Evolutionary conservation across 495 filamentous ascomycete species (phyloP).

Genomic region (Neurospora sp.): DNA sequence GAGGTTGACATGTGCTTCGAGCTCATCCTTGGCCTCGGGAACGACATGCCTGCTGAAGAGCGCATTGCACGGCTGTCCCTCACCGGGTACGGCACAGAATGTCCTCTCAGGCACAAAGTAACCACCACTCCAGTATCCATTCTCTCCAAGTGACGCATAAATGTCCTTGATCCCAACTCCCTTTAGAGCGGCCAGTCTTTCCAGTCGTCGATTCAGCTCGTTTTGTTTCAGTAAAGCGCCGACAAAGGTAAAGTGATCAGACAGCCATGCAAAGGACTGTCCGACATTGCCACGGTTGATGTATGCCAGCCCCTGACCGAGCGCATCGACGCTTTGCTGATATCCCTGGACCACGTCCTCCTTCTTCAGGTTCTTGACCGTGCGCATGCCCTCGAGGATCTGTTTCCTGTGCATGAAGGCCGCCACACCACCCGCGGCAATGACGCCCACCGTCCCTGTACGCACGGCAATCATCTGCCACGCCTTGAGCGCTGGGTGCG

Average conservation of each 20-base stretch:
- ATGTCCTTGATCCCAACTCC: slow-evolving; percentile 26
- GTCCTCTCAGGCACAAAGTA: slow-evolving; percentile 44
- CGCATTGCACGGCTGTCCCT: slow-evolving; percentile 20
- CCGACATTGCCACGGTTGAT: slow-evolving; percentile 39
- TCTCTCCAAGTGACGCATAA: slow-evolving; percentile 37
- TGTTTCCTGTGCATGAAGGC: slow-evolving; percentile 71
- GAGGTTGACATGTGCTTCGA: slow-evolving; percentile 74
- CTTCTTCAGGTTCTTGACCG: slow-evolving; percentile 26
- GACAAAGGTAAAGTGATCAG: slow-evolving; percentile 39
- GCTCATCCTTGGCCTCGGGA: slow-evolving; percentile 65
- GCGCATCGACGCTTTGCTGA: slow-evolving; percentile 31
- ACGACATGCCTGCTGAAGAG: slow-evolving; percentile 57
- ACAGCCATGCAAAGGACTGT: slow-evolving; percentile 34
- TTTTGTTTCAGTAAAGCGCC: slow-evolving; percentile 33
- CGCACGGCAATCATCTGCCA: slow-evolving; percentile 83
- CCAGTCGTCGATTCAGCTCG: slow-evolving; percentile 28
- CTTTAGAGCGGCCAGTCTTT: slow-evolving; percentile 28
- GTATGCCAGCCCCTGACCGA: slow-evolving; percentile 40
- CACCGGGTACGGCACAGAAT: slow-evolving; percentile 36
- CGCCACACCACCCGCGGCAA: slow-evolving; percentile 81
- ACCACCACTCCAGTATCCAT: slow-evolving; percentile 42
- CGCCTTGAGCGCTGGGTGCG: slow-evolving; percentile 37
- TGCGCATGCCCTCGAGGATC: slow-evolving; percentile 49
- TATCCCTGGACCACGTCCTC: slow-evolving; percentile 31
- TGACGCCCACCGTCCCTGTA: slow-evolving; percentile 72